These are phyloP conservation scores for Pythium angustatum DNA, from an alignment of 352 stramenopile genomes.

Conservation along the genomic window DNA sequence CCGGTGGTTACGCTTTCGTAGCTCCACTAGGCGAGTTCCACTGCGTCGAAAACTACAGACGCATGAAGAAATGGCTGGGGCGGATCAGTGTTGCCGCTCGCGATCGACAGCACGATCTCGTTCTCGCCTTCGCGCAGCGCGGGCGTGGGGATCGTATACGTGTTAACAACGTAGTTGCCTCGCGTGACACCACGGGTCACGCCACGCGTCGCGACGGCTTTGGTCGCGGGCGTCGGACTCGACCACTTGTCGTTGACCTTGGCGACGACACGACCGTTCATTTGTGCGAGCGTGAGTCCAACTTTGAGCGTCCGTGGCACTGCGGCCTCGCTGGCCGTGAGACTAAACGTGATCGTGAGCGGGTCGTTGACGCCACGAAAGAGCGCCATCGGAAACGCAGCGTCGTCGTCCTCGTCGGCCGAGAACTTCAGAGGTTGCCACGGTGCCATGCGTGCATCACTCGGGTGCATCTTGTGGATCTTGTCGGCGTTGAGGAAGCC, in stretches of 20 bases:
- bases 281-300: constrained; percentile 42
- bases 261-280: constrained; percentile 32
- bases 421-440: constrained; percentile 35
- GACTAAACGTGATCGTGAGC: constrained; percentile 37
- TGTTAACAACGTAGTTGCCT: constrained; percentile 55
- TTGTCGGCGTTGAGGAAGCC: constrained; percentile 58
- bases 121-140: constrained; percentile 42
- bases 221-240: constrained; percentile 31
- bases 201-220: constrained; percentile 46
- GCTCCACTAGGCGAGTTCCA: constrained; percentile 52
- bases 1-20: too few relatives aligned
- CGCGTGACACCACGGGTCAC: constrained; percentile 44
- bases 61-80: constrained; percentile 44
- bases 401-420: constrained; percentile 26
- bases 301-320: constrained; percentile 38
- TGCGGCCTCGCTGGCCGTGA: constrained; percentile 31
- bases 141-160: constrained; percentile 44
- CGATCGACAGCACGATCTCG: constrained; percentile 40
- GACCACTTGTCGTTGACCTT: constrained; percentile 49
- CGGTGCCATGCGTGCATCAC: constrained; percentile 41
- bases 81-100: constrained; percentile 42
- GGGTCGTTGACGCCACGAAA: constrained; percentile 52
- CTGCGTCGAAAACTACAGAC: constrained; percentile 49
- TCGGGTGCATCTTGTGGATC: constrained; percentile 57
- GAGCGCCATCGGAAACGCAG: constrained; percentile 44